Evolutionary conservation across 805 yeast genomes (phyloP).

Genomic region (Candida dajiaensis): DNA sequence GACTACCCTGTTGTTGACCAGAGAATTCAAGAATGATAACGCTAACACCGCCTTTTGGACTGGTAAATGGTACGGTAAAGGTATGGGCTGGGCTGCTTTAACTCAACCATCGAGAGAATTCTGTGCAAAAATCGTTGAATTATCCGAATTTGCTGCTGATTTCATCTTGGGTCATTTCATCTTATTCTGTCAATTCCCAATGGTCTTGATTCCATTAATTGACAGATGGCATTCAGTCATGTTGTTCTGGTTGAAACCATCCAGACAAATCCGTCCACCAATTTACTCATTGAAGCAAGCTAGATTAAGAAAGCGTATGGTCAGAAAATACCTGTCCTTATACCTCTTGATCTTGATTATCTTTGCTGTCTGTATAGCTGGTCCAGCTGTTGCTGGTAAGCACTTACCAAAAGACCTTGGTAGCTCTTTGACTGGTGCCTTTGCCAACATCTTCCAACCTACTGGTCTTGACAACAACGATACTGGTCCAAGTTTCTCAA

Average conservation of each 20-base stretch:
- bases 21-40: slow-evolving; percentile 95
- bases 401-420: slow-evolving; percentile 36
- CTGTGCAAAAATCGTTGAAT: slow-evolving; percentile 86
- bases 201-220: slow-evolving; percentile 75
- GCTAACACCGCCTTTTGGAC: slow-evolving; percentile 99
- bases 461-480: slow-evolving; percentile 77
- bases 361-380: slow-evolving; percentile 74
- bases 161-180: slow-evolving; percentile 88
- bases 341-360: slow-evolving; percentile 65
- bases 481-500: slow-evolving; percentile 50
- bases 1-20: slow-evolving; percentile 72
- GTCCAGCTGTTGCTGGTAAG: slow-evolving; percentile 84
- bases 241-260: slow-evolving; percentile 98
- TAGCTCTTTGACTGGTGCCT: slow-evolving; percentile 30
- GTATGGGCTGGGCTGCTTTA: slow-evolving; percentile 89
- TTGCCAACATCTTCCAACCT: slow-evolving; percentile 83
- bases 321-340: slow-evolving; percentile 81
- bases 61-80: slow-evolving; percentile 97
- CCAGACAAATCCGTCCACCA: slow-evolving; percentile 96
- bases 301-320: slow-evolving; percentile 95
- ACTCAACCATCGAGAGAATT: slow-evolving; percentile 97
- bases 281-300: slow-evolving; percentile 95
- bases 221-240: slow-evolving; percentile 98
- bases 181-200: slow-evolving; percentile 84
- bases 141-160: slow-evolving; percentile 95